These are phyloP conservation scores for Alternaria viburni DNA, from an alignment of 2,329 filamentous ascomycete genomes.

Conservation along the genomic window DNA sequence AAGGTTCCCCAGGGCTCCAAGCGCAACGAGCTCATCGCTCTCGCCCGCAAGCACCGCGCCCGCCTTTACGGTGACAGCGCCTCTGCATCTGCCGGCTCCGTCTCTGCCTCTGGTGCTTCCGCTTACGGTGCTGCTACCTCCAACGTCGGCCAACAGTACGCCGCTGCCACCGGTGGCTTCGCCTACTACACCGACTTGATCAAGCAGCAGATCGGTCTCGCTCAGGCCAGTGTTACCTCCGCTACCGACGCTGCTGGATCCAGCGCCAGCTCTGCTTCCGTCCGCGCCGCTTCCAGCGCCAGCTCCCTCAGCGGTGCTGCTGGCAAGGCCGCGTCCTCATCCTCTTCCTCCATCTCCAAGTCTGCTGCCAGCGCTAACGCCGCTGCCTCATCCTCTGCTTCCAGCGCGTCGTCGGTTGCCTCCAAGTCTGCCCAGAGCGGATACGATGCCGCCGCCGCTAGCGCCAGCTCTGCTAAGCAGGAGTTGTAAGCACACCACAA, in stretches of 20 bases:
- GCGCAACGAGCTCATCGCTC: slow-evolving; percentile 84
- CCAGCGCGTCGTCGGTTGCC: slow-evolving; percentile 41
- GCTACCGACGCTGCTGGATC: slow-evolving; percentile 62
- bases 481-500: slow-evolving; percentile 50
- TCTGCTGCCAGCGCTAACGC: slow-evolving; percentile 42
- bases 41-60: slow-evolving; percentile 86
- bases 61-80: slow-evolving; percentile 71
- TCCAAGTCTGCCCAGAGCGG: slow-evolving; percentile 44
- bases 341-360: slow-evolving; percentile 43
- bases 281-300: slow-evolving; percentile 15
- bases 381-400: slow-evolving; percentile 39
- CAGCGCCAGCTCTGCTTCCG: slow-evolving; percentile 28
- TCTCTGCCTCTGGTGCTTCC: slow-evolving; percentile 53
- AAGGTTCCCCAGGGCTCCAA: slow-evolving; percentile 90
- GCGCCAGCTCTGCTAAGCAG: slow-evolving; percentile 47
- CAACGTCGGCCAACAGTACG: slow-evolving; percentile 14
- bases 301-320: slow-evolving; percentile 30
- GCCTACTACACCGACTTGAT: slow-evolving; percentile 51
- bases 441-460: slow-evolving; percentile 41
- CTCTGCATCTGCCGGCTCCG: slow-evolving; percentile 37
- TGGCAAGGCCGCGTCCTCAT: slow-evolving; percentile 39
- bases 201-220: slow-evolving; percentile 55
- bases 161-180: slow-evolving; percentile 61
- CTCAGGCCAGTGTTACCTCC: slow-evolving; percentile 68
- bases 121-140: slow-evolving; percentile 63